Evolutionary conservation across 2,329 filamentous ascomycete species (phyloP).

Genomic region (Neoarthrinium moseri): DNA sequence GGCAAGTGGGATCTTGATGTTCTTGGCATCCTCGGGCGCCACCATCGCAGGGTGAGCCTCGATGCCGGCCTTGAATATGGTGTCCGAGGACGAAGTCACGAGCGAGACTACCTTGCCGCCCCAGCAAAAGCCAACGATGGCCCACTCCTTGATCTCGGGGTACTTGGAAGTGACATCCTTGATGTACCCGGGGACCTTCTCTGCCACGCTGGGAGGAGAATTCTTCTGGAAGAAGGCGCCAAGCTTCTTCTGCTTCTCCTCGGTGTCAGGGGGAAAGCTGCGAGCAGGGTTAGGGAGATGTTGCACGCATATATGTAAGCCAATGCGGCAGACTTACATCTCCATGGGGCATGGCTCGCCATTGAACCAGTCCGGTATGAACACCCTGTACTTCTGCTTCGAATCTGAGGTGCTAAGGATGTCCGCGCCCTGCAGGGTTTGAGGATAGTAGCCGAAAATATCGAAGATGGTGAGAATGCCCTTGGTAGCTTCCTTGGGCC

Average conservation of each 20-base stretch:
- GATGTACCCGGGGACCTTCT: conserved; percentile 53
- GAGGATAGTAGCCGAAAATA: conserved; percentile 71
- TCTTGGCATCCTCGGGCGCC: conserved; percentile 58
- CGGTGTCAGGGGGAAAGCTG: conserved; percentile 61
- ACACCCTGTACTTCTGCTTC: conserved; percentile 74
- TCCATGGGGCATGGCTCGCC: conserved; percentile 63
- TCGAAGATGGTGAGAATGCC: conserved; percentile 64
- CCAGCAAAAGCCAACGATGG: conserved; percentile 67
- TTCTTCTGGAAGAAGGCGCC: conserved; percentile 56
- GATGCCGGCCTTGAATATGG: conserved; percentile 54
- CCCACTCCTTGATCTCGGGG: conserved; percentile 57
- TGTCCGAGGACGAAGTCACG: conserved; percentile 45
- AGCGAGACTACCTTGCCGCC: conserved; percentile 66
- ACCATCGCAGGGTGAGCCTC: conserved; percentile 63
- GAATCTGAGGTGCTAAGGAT: conserved; percentile 56
- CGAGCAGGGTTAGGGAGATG: too few relatives aligned
- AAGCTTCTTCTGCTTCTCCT: conserved; percentile 62
- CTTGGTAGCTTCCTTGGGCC: conserved; percentile 47
- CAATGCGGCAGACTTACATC: conserved; percentile 43
- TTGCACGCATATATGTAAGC: too few relatives aligned
- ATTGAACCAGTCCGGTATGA: conserved; percentile 90
- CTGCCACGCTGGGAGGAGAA: conserved; percentile 45
- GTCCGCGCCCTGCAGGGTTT: conserved; percentile 70
- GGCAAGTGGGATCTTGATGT: conserved; percentile 59
- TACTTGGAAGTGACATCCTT: conserved; percentile 51